A percentile compares a stretch with the other conserved stretches of the same genome.
phyloP scores from a whole-genome alignment of 139 green algal species.

The Chlamydomonas incerta region DNA sequence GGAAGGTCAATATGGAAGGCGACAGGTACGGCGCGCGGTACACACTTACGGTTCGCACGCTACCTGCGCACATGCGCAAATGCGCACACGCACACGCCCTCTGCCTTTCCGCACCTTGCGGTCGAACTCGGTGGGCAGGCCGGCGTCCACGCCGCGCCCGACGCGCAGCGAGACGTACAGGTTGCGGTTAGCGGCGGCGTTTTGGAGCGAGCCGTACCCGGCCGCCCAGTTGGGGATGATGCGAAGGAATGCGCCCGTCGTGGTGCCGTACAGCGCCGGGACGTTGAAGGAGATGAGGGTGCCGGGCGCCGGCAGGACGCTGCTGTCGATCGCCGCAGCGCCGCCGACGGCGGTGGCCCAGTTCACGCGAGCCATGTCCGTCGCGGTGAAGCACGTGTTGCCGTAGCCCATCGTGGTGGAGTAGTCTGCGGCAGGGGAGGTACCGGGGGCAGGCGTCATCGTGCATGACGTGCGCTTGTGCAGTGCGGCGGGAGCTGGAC shows the following conservation, averaged over 20 bases:
- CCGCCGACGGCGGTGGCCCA: background rate
- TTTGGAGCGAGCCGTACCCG: background rate
- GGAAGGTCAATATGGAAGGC: too few species aligned
- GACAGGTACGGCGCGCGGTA: too few species aligned
- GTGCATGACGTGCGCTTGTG: too few species aligned
- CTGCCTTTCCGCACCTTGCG: too few species aligned
- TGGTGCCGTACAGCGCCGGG: background rate
- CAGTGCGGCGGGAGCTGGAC: too few species aligned
- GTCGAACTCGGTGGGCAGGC: background rate
- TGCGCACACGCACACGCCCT: too few species aligned
- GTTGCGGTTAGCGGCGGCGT: background rate
- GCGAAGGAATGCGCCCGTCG: background rate
- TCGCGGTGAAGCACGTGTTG: background rate
- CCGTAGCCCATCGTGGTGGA: constrained; percentile 7
- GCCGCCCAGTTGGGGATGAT: background rate
- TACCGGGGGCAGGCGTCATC: too few species aligned
- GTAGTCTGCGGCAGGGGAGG: background rate
- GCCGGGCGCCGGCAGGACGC: background rate
- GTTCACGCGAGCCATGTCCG: background rate
- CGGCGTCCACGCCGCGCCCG: background rate
- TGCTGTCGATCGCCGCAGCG: background rate
- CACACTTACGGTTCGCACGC: too few species aligned
- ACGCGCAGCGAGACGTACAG: background rate
- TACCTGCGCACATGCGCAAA: too few species aligned
- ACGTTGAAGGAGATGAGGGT: background rate